Percentiles rank a stretch among this genome's conserved stretches.
phyloP scores from a whole-genome alignment of 176 grass and related monocot species.

The Alopecurus myosuroides region DNA sequence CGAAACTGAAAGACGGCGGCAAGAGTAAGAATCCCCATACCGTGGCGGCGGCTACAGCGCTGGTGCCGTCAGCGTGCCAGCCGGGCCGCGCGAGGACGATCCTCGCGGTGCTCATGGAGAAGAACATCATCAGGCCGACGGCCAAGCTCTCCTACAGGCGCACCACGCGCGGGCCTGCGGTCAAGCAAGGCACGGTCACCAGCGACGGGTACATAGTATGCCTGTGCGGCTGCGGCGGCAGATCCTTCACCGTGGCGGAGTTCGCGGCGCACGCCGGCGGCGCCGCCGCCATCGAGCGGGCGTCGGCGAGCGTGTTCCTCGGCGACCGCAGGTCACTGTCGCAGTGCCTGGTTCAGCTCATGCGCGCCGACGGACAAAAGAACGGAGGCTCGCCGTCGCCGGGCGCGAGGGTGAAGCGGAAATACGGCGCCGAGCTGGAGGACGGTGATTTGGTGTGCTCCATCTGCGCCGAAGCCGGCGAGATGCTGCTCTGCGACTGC shows the following conservation, averaged over 20 bases:
- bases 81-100: slow-evolving; percentile 25
- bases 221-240: slow-evolving; percentile 45
- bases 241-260: slow-evolving; percentile 27
- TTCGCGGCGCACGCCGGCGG: slow-evolving; percentile 47
- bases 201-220: slow-evolving; percentile 31
- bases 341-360: slow-evolving; percentile 44
- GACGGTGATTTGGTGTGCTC: slow-evolving; percentile 56
- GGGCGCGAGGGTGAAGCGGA: slow-evolving; percentile 26
- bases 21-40: background rate
- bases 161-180: background rate
- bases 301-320: slow-evolving; percentile 31
- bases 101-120: slow-evolving; percentile 49
- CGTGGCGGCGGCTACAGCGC: background rate
- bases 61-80: background rate
- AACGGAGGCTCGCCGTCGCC: background rate
- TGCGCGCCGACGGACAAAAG: background rate
- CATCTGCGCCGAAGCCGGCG: slow-evolving; percentile 44
- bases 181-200: slow-evolving; percentile 39
- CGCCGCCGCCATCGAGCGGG: background rate
- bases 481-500: slow-evolving; percentile 46
- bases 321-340: slow-evolving; percentile 50
- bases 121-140: slow-evolving; percentile 30
- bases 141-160: slow-evolving; percentile 36
- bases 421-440: background rate
- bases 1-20: background rate